Base-by-base conservation (phyloP, 2,329 filamentous ascomycete species). In the Aspergillus novofumigatus region DNA sequence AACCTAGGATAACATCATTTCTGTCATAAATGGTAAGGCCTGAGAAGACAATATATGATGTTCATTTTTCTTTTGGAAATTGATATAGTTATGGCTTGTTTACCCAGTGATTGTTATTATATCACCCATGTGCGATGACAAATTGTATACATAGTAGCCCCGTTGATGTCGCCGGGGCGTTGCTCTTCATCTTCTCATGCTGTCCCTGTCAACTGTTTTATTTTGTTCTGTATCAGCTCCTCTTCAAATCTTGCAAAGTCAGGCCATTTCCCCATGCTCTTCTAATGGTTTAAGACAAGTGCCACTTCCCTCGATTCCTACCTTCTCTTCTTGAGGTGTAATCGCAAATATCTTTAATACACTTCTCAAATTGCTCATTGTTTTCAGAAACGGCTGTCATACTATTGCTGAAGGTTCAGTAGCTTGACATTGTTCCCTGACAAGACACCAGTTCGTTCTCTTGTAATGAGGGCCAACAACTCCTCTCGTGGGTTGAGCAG, bases 401-500 rank as follows among this genome's bases (percentile, higher is more conserved):
- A 23, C 17, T 47, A 25, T 47, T 23, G 6, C 21, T 6, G 23
- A 47, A 23, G 9, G 44, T 3, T 25, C 10, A 14, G 21, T 25
- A 47, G 3, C 42, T 47, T 23, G 44, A 47, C 20, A 14, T 17
- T 25, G 21, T 23, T 23, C 10, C 21, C 44, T 23, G 20, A 45
- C 20, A 45, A 21, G 26, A 38, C 21, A n/a, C 20, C 45, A 49
- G 14, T 45, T 45, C n/a, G 23, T 51, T 48, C 7, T 21, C 29
- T 20, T 44, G 58, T 42, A n/a, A 71, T 69, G 69, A 68, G 62
- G 51, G 52, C 63, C 49, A 65, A 63, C 54, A 61, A 62, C 35
- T 67, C 63, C 52, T 66, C 67, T 59, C 67, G 62, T 52, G 60
- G 64, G 55, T 62, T 70, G 51, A 73, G 71, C 59, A 77, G 74